Base-by-base conservation (phyloP, 768 basidiomycete genomes). In the Russula virescens region DNA sequence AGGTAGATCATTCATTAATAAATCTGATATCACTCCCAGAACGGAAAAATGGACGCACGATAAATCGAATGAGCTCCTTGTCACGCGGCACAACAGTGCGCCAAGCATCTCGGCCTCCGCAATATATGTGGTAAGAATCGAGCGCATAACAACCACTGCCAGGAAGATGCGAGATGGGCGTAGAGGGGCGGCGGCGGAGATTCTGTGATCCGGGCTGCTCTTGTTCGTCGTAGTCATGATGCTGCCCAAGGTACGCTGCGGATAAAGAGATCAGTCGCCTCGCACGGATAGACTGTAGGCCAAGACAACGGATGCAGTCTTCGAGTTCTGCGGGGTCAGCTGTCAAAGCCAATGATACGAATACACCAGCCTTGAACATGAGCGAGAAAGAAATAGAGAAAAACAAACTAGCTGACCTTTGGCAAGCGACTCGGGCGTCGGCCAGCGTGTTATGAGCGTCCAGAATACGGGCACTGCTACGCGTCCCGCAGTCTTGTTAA, bases 51-150 rank as follows among this genome's bases (percentile, higher is more conserved):
- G 16, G 55, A 72, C 84, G 65, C 65, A 87, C 89, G 70, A 90
- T 68, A 68, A 86, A 89, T 55, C 79, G 79, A 42, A 84, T 73
- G 26, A 91, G 76, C 61, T 88, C 85, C 72, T 91, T 91, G 69
- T 91, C 88, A 31, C 65, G 70, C 0, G 89, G 87, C 68, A 78
- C 74, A 16, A 89, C 87, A 0, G 67, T 58, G 68, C 83, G 82
- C 89, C 88, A 90, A 59, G 83, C 83, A 13, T 79, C 77, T 11
- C 61, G 68, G 28, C 60, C 67, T 7, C 42, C 61, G 62, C 82
- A 88, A 71, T 88, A 91, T 21, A 91, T 88, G 45, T 87, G 79
- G 68, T 88, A 88, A 5, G 86, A 89, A 70, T 91, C 89, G 1
- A 88, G 77, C 1, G 89, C 89, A 63, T 91, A 91, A 3, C 76